Evolutionary conservation across 352 stramenopile species (phyloP).

Genomic region (Phytophthora tubulina): DNA sequence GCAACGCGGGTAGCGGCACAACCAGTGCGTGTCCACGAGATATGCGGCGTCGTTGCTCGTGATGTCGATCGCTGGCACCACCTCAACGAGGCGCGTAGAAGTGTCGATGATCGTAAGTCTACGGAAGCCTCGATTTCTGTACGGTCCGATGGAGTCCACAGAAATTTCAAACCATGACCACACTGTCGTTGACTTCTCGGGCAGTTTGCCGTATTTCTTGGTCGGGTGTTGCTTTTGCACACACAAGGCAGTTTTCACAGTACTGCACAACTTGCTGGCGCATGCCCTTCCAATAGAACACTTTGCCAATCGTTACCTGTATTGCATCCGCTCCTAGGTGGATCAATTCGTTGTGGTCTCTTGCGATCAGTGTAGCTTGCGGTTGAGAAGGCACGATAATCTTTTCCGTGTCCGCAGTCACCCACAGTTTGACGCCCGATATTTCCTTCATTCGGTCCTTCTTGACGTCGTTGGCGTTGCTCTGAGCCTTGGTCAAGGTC

Average conservation of each 20-base stretch:
- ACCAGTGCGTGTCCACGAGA: no score
- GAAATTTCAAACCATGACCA: not conserved
- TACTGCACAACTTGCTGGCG: not conserved
- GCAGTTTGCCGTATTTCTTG: not conserved
- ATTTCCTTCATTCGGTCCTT: not conserved
- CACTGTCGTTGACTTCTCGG: not conserved
- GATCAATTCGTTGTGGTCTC: not conserved
- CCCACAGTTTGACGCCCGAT: not conserved
- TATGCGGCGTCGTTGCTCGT: no score
- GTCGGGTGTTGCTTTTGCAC: conserved; percentile 7
- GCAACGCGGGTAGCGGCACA: no score
- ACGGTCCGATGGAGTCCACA: no score
- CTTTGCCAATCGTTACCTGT: not conserved
- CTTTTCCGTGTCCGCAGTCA: not conserved
- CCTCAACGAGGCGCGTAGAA: no score
- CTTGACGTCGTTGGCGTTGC: not conserved
- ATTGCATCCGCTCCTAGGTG: not conserved
- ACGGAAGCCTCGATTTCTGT: no score
- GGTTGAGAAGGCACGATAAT: not conserved
- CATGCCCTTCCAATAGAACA: not conserved
- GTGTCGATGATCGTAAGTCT: no score
- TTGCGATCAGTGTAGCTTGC: no score
- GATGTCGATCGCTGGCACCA: no score
- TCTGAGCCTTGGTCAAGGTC: not conserved
- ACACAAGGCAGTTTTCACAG: not conserved